Conservation (phyloP, 257 asterid genomes). For the Linderniella brevidens region DNA sequence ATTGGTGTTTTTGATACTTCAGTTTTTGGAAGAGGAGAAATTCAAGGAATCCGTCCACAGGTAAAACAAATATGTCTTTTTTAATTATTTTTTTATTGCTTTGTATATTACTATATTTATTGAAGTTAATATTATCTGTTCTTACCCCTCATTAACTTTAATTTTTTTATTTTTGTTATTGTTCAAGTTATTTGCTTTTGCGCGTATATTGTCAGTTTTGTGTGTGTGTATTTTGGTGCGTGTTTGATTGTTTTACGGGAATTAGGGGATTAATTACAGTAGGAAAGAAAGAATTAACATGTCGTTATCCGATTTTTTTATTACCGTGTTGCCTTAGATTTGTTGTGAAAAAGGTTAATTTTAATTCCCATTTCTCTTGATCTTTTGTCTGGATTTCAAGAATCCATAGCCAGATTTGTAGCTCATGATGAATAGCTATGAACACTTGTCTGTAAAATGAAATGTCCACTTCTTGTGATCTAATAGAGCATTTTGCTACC, state of each 20-base stretch:
- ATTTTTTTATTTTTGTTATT: too few species aligned
- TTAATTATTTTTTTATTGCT: too few species aligned
- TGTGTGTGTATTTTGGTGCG: too few species aligned
- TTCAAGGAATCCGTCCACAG: constrained; percentile 92
- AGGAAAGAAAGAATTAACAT: not conserved
- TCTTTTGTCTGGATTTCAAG: too few species aligned
- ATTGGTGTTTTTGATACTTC: constrained; percentile 87
- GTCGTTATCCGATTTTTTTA: not conserved
- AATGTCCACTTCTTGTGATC: not conserved
- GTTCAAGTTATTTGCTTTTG: too few species aligned
- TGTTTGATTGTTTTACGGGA: not conserved
- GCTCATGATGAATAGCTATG: not conserved
- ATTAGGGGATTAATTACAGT: not conserved
- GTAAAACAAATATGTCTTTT: constrained; percentile 29
- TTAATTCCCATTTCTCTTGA: too few species aligned
- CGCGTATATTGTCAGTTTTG: too few species aligned
- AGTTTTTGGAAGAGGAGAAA: constrained; percentile 94
- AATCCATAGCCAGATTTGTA: too few species aligned
- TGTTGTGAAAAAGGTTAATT: not conserved
- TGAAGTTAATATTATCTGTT: not conserved
- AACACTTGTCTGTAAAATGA: not conserved
- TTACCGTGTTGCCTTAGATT: not conserved
- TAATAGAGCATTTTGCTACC: not conserved
- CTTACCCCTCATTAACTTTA: not conserved
- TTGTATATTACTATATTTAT: too few species aligned